Base-by-base conservation (phyloP, 208 protist species). In the Acanthamoeba lenticulata region DNA sequence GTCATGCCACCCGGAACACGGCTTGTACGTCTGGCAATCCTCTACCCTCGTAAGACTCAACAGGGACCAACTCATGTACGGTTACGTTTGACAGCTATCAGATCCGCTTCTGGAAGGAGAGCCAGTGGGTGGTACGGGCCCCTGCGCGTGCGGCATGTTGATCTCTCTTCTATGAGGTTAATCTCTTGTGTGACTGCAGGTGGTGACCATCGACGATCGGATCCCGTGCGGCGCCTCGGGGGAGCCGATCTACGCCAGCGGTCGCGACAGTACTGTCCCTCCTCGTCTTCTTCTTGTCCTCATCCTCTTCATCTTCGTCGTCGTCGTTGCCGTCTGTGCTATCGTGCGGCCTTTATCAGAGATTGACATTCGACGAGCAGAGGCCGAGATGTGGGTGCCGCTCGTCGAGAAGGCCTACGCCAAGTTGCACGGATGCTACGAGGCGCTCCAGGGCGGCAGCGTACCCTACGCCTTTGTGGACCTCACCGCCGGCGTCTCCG, bases 341-440 rank as follows among this genome's bases (percentile, higher is more conserved):
- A 27, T 67, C 27, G 24, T 67, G 27, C 32, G 62, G 32, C 34
- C 27, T 83, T 29, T 57, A 65, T n/a, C 15, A 34, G 24, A n/a
- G 90, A 60, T 60, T 60, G 15, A 60, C 67, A 79, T 17, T 40
- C 44, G 36, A 89, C 15, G 34, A 19, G 3, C 44, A 55, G 65
- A 44, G 38, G 38, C 32, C 24, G 93, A 94, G 90, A 38, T 96
- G 27, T 96, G 95, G 95, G 89, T 95, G 19, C 86, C 89, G 36
- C 13, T 96, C 32, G 32, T 96, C 29, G 95, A 96, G 62, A 96
- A 96, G 88, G 95, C 95, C 24, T 96, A 95, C 52, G 95, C 95
- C 32, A 96, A 96, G 81, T 49, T 96, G 29, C 93, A 96, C 49
- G 77, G 77, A 11, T 79, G 42, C 85, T 95, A 81, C 47, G 86